phyloP scores from a whole-genome alignment of 306 rosid genomes.

The Senna tora region DNA sequence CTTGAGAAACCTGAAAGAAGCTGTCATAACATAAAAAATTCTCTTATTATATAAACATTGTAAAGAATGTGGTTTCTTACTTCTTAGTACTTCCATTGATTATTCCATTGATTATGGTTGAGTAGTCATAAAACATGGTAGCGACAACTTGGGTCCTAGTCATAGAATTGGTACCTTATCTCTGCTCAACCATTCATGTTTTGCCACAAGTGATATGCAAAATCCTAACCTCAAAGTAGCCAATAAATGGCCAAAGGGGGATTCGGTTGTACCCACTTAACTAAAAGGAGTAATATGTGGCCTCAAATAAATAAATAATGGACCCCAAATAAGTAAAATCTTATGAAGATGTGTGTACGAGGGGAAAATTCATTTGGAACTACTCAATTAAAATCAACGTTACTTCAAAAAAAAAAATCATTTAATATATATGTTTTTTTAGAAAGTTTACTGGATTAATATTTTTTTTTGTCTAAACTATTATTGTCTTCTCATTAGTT shows the following conservation, averaged over 20 bases:
- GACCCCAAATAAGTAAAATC: background rate
- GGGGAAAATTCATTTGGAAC: background rate
- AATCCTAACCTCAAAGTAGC: conserved; percentile 6
- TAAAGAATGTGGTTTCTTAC: too few relatives aligned
- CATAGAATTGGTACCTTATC: conserved; percentile 37
- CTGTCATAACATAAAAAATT: background rate
- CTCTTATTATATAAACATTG: too few relatives aligned
- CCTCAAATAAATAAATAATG: background rate
- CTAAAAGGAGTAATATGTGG: conserved; percentile 7
- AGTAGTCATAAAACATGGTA: conserved; percentile 6
- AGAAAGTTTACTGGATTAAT: too few relatives aligned
- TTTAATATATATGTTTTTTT: too few relatives aligned
- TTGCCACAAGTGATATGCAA: conserved; percentile 21
- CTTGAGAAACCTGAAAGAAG: background rate
- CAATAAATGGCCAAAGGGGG: conserved; percentile 36
- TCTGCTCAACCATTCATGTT: conserved; percentile 38
- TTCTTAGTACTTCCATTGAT: conserved; percentile 29
- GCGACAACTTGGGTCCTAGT: conserved; percentile 3
- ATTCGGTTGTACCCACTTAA: conserved; percentile 37
- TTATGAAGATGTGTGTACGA: too few relatives aligned
- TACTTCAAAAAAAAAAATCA: too few relatives aligned
- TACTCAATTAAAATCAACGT: too few relatives aligned
- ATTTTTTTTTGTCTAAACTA: too few relatives aligned
- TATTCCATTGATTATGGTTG: background rate
- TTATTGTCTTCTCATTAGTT: too few relatives aligned